Percentiles rank a stretch among this genome's conserved stretches.
Evolutionary conservation across 768 basidiomycete species (phyloP).

Genomic region (Phlebiopsis gigantea): DNA sequence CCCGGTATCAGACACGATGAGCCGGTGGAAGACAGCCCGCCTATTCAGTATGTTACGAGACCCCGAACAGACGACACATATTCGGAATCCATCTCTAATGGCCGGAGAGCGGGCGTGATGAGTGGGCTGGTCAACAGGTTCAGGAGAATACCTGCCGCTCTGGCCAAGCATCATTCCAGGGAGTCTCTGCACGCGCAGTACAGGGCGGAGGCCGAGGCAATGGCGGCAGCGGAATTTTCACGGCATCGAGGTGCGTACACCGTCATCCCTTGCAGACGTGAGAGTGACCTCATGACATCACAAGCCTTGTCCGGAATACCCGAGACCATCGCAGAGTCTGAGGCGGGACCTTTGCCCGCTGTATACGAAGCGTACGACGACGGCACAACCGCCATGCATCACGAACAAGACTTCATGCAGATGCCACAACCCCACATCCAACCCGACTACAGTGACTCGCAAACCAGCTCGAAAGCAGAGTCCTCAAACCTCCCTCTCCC

Average conservation of each 20-base stretch:
- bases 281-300: not conserved
- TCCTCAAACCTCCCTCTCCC: constrained; percentile 3
- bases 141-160: constrained; percentile 5
- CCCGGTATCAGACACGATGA: not conserved
- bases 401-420: not conserved
- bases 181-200: constrained; percentile 11
- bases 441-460: constrained; percentile 5
- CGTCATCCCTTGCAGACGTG: not conserved
- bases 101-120: not conserved
- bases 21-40: not conserved
- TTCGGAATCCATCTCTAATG: not conserved
- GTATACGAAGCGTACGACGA: not conserved
- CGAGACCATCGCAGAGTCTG: not conserved
- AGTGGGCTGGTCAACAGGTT: constrained; percentile 4
- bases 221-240: not conserved
- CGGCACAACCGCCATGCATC: not conserved
- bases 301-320: constrained; percentile 7
- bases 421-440: not conserved
- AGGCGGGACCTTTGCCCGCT: not conserved
- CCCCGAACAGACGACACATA: not conserved
- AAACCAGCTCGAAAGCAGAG: not conserved
- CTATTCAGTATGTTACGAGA: not conserved
- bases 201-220: constrained; percentile 1
- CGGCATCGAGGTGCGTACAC: constrained; percentile 4
- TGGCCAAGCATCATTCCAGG: constrained; percentile 12